These are phyloP conservation scores for Glycyrrhiza uralensis DNA, from an alignment of 306 rosid genomes.

Conservation along the genomic window DNA sequence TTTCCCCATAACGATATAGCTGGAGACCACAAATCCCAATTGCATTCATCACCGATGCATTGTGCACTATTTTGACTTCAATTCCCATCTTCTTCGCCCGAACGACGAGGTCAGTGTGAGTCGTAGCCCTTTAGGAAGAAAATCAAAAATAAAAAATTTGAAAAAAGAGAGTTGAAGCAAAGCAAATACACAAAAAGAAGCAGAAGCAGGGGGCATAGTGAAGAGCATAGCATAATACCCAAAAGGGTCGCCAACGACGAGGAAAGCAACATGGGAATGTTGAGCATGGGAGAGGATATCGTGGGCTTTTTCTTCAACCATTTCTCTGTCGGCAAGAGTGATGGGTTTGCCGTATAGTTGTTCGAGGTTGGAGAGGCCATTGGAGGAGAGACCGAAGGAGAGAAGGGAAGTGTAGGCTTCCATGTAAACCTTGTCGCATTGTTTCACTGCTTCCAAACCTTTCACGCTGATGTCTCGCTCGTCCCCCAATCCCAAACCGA, in stretches of 20 bases:
- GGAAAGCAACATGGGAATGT: slow-evolving; percentile 40
- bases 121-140: slow-evolving; percentile 55
- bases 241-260: slow-evolving; percentile 54
- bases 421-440: slow-evolving; percentile 59
- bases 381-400: slow-evolving; percentile 73
- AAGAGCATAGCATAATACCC: slow-evolving; percentile 32
- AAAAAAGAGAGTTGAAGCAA: no score
- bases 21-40: slow-evolving; percentile 85
- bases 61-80: slow-evolving; percentile 68
- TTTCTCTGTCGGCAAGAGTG: slow-evolving; percentile 80
- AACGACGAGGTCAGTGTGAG: slow-evolving; percentile 78
- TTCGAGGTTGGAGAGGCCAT: slow-evolving; percentile 75
- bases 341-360: slow-evolving; percentile 65
- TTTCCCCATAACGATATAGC: slow-evolving; percentile 83
- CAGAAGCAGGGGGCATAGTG: not conserved
- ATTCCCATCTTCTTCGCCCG: slow-evolving; percentile 79
- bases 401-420: slow-evolving; percentile 95
- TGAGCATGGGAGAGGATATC: slow-evolving; percentile 40
- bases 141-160: not conserved
- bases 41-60: slow-evolving; percentile 90
- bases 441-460: slow-evolving; percentile 80
- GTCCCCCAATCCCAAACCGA: slow-evolving; percentile 85
- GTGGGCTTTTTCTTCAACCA: slow-evolving; percentile 74
- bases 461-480: slow-evolving; percentile 77
- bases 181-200: not conserved